Evolutionary conservation across 495 filamentous ascomycete genomes (phyloP).

Genomic region (Achaetomiella virescens): DNA sequence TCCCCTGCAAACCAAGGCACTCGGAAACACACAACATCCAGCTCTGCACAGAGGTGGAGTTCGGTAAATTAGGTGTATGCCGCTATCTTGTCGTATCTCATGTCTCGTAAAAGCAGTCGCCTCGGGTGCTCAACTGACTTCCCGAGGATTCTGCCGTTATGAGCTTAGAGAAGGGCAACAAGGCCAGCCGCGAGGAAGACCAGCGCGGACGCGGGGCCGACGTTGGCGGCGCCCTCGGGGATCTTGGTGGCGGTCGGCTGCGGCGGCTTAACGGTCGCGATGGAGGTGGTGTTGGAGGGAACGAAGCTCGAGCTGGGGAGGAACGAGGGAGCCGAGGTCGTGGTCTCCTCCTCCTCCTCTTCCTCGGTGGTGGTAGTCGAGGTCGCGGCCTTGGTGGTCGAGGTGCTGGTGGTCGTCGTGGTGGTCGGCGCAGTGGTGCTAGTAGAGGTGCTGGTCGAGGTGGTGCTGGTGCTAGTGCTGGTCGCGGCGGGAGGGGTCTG

Average conservation of each 20-base stretch:
- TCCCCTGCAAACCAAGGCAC: conserved; percentile 7
- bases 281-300: conserved; percentile 18
- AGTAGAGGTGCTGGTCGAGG: conserved; percentile 11
- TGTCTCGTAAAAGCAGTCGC: conserved; percentile 27
- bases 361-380: neutral
- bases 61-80: conserved; percentile 16
- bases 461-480: conserved; percentile 16
- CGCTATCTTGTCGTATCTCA: conserved; percentile 30
- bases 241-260: conserved; percentile 14
- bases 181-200: conserved; percentile 24
- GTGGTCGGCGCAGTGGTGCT: neutral
- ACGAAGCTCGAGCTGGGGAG: conserved; percentile 3
- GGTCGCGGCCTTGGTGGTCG: conserved; percentile 14
- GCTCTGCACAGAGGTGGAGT: conserved; percentile 23
- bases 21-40: conserved; percentile 22
- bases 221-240: conserved; percentile 16
- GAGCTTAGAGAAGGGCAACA: conserved; percentile 32
- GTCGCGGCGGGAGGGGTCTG: conserved; percentile 23
- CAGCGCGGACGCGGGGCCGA: conserved; percentile 23
- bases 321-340: neutral
- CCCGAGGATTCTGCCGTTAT: conserved; percentile 20
- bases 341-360: neutral
- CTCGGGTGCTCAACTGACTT: neutral
- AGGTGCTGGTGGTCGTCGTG: conserved; percentile 3
- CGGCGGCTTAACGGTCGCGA: conserved; percentile 8